Evolutionary conservation across 148 eudicot species (phyloP).

Genomic region (Limonium bicolor): DNA sequence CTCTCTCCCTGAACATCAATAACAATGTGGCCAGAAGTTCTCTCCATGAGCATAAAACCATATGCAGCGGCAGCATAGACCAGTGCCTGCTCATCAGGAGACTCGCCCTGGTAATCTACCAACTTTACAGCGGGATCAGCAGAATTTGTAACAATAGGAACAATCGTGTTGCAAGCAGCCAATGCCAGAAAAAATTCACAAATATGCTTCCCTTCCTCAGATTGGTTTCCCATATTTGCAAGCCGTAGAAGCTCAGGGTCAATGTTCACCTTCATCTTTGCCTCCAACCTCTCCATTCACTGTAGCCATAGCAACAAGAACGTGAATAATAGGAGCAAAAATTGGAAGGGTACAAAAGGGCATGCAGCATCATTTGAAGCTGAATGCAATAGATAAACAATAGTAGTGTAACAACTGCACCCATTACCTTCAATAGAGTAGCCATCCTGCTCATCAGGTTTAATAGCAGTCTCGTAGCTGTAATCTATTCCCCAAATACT

Average conservation of each 20-base stretch:
- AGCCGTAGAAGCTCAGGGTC: conserved; percentile 48
- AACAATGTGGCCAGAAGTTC: conserved; percentile 94
- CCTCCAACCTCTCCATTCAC: conserved; percentile 56
- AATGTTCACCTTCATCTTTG: conserved; percentile 83
- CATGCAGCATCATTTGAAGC: background rate
- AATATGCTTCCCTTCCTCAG: conserved; percentile 34
- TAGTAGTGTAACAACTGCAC: background rate
- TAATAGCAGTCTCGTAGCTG: conserved; percentile 21
- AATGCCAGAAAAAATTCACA: conserved; percentile 79
- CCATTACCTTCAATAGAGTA: conserved; percentile 42
- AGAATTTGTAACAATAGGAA: conserved; percentile 59
- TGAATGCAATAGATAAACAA: too few relatives aligned
- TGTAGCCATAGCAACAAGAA: conserved; percentile 16
- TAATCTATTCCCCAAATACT: conserved; percentile 82
- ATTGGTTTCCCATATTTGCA: conserved; percentile 22
- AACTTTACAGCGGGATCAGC: conserved; percentile 38
- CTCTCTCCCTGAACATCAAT: conserved; percentile 83
- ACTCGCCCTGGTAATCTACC: conserved; percentile 95
- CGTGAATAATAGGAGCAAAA: conserved; percentile 7
- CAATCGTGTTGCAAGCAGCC: conserved; percentile 98
- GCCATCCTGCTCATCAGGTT: conserved; percentile 24
- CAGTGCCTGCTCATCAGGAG: conserved; percentile 99
- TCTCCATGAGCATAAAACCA: conserved; percentile 80
- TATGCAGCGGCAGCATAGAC: conserved; percentile 97
- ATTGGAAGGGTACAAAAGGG: background rate